Base-by-base conservation (phyloP, 768 basidiomycete genomes). In the Coprinopsis cinerea region DNA sequence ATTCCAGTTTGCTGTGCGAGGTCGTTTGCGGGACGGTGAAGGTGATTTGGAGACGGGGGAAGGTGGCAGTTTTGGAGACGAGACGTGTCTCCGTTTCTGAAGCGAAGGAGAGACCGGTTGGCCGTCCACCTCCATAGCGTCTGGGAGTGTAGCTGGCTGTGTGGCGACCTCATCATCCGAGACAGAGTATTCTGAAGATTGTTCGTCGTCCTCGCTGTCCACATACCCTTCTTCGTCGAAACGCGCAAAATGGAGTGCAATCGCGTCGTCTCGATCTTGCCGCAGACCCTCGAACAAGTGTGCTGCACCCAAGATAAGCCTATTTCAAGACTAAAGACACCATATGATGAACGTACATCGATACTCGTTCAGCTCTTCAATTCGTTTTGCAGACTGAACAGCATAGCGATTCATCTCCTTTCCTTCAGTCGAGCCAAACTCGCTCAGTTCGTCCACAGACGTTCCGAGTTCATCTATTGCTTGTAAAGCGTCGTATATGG, bases 401-500 rank as follows among this genome's bases (percentile, higher is more conserved):
- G 81, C 79, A 63, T 88, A 88, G 28, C 83, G 76, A 22, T 76
- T 73, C 51, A 90, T 63, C 57, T 91, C 88, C 57, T 70, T 71
- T 17, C 77, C 87, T 63, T 91, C 88, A 1, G 77, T 69, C n/a
- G 66, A 61, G 46, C 73, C 76, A 57, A 86, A 89, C 50, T 85
- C 83, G 22, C 60, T 67, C 47, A 92, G 67, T 61, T 92, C 90
- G 6, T 85, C 78, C 20, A 88, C 49, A 36, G 72, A 76, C 1
- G 88, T 74, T 15, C 90, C 90, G 14, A 91, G 70, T 47, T 91
- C 88, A n/a, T 79, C 79, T 24, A 92, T 69, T 9, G 84, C 87
- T 11, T 70, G 70, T 2, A 82, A 57, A 4, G 81, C 79, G 64
- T 92, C 90, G 47, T 72, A 68, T 0, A 75, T 66, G 14, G 76